Conservation (phyloP, 345 rosid genomes). For the Eucalyptus regnans region DNA sequence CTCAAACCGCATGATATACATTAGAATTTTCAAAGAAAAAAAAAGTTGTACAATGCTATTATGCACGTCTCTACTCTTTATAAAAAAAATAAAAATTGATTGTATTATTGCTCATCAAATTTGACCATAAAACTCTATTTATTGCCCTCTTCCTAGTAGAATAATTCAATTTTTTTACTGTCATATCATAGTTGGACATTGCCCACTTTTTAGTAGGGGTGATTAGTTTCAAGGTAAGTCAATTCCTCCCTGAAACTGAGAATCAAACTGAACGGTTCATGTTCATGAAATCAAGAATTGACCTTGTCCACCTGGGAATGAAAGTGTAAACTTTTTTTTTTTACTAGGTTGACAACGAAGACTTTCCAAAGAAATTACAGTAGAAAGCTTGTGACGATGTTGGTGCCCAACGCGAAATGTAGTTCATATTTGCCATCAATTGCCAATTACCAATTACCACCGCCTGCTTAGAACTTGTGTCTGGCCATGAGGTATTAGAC, state of each 20-base stretch:
- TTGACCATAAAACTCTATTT: neutral
- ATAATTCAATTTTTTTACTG: accelerated
- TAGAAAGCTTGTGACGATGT: neutral
- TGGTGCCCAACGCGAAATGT: neutral
- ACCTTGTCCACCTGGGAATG: accelerated
- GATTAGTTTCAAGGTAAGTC: neutral
- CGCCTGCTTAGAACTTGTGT: neutral
- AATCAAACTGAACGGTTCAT: accelerated
- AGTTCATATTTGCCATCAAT: neutral
- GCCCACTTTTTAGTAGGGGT: neutral
- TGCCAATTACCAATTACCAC: neutral
- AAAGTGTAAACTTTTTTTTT: neutral
- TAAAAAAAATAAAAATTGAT: neutral
- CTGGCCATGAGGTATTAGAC: neutral
- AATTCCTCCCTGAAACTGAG: neutral
- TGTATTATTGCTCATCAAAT: neutral
- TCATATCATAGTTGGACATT: neutral
- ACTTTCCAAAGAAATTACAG: neutral
- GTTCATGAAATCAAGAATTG: neutral
- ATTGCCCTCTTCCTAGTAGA: neutral
- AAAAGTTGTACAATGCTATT: neutral
- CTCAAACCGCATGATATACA: neutral
- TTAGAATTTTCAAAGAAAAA: neutral
- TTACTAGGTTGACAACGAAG: neutral
- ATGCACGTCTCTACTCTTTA: neutral